Base-by-base conservation (phyloP, 116 monocot species). In the Trichopus zeylanicus region DNA sequence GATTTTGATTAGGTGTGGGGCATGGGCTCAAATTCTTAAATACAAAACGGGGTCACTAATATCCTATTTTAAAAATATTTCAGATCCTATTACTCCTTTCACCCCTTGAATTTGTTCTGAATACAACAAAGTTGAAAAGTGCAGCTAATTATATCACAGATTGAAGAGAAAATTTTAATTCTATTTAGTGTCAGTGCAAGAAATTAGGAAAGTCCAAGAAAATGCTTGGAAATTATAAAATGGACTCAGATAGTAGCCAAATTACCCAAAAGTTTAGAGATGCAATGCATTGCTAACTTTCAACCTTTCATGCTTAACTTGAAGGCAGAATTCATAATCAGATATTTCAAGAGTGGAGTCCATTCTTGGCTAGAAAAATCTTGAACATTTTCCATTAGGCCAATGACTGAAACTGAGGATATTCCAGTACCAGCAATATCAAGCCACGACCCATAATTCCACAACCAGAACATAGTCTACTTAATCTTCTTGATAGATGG, bases 391-490 rank as follows among this genome's bases (percentile, higher is more conserved):
- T 39, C 28, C 29, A 21, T 33, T 4, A 65, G 59, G 29, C 38
- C 65, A 18, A 26, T 48, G 2, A 66, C 25, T 38, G 54, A 25
- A 25, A 66, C 73, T 18, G 54, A 73, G 28, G 19, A 53, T 10
- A 73, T 59, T 59, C 73, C 73, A 22, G 73, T 60, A 4, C 53
- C 46, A 7, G 51, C 25, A 32, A 66, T 33, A 73, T 73, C 73
- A 48, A 73, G 66, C 73, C 65, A 66, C 19, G 73, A 66, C 46
- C 73, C 73, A 61, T 60, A 73, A 51, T 73, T 73, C 73, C 66
- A 46, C 35, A 52, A 57, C 22, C 51, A 51, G 24, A 22, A 51
- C 8, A 22, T 19, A n/a, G n/a, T n/a, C n/a, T n/a, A n/a, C n/a
- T n/a, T n/a, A 8, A 51, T 51, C 24, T 22, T 51, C 7, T 20